These are phyloP conservation scores for Plantago lanceolata DNA, from an alignment of 305 asterid genomes.

Conservation along the genomic window DNA sequence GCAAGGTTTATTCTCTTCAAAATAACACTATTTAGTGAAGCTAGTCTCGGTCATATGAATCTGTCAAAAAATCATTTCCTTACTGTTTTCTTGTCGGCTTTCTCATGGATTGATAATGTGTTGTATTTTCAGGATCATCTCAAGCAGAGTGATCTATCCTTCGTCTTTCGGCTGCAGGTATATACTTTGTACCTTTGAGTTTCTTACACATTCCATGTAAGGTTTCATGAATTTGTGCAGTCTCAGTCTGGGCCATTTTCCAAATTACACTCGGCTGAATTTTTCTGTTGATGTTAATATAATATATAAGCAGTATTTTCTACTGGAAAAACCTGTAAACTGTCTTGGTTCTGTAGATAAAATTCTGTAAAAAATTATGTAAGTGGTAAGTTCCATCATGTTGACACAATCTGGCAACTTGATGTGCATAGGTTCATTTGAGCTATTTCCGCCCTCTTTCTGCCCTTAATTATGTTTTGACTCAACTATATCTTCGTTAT, in stretches of 20 bases:
- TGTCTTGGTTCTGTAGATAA: too few species aligned
- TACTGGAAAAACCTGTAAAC: not conserved
- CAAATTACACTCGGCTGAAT: not conserved
- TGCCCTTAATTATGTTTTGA: not conserved
- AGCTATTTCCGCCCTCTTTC: not conserved
- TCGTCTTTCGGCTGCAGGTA: constrained; percentile 98
- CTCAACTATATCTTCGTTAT: constrained; percentile 18
- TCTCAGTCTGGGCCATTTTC: not conserved
- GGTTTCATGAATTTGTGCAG: not conserved
- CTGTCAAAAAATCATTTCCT: not conserved
- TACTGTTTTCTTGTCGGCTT: not conserved
- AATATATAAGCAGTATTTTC: not conserved
- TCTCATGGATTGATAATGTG: constrained; percentile 25
- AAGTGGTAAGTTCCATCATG: not conserved
- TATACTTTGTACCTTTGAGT: constrained; percentile 18
- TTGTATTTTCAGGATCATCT: constrained; percentile 79
- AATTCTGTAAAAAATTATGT: too few species aligned
- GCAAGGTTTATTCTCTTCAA: not conserved
- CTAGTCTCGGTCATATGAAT: not conserved
- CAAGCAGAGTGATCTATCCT: constrained; percentile 92
- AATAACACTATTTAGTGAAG: not conserved
- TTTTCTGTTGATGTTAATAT: not conserved
- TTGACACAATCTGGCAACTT: not conserved
- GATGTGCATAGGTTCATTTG: not conserved
- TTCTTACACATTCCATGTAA: constrained; percentile 5